These are phyloP conservation scores for Yamadazyma aaseri DNA, from an alignment of 1,139 yeast species.

Conservation along the genomic window DNA sequence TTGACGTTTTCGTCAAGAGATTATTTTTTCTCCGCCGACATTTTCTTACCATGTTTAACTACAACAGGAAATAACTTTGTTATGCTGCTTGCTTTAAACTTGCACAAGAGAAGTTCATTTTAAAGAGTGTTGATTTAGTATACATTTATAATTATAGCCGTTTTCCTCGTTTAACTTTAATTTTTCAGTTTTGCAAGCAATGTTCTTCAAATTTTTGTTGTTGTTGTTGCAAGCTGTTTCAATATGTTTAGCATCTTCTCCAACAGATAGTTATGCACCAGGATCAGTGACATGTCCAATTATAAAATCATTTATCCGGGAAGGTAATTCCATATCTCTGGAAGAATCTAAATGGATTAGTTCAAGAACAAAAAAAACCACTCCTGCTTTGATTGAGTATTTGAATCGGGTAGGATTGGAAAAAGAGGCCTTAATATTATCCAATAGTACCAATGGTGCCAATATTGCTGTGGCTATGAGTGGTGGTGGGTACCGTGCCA, in stretches of 20 bases:
- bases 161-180: no score
- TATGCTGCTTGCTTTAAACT: no score
- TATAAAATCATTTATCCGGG: constrained; percentile 29
- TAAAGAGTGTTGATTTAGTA: no score
- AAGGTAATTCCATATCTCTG: constrained; percentile 33
- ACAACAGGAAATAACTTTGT: no score
- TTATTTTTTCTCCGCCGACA: no score
- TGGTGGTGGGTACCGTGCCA: constrained; percentile 93
- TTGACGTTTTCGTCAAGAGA: no score
- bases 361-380: constrained; percentile 52
- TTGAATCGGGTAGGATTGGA: constrained; percentile 56
- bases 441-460: constrained; percentile 34
- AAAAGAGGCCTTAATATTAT: constrained; percentile 50
- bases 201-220: neutral
- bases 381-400: constrained; percentile 53
- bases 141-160: no score
- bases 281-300: constrained; percentile 56
- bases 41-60: no score
- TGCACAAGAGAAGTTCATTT: no score
- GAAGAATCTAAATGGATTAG: constrained; percentile 41
- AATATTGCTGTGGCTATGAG: constrained; percentile 75
- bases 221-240: neutral
- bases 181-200: no score
- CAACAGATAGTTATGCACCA: constrained; percentile 66
- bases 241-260: constrained; percentile 44